Base-by-base conservation (phyloP, 78 protist genomes). In the Monocercomonoides exilis region DNA sequence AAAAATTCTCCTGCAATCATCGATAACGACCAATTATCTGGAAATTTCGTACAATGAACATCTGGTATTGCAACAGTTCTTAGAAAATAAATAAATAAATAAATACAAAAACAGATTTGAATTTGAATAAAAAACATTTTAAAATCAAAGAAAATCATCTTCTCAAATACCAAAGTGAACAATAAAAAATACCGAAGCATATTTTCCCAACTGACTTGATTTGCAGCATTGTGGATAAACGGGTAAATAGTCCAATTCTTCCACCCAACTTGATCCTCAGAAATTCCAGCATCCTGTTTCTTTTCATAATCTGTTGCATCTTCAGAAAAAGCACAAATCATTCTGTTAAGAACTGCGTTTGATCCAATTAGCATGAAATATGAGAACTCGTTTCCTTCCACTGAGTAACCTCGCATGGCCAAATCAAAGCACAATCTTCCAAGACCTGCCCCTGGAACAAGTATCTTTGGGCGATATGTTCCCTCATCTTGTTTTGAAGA, bases 361-460 rank as follows among this genome's bases (percentile, higher is more conserved):
- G 80, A 54, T 36, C 43, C 42, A 44, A 86, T 32, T 6, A 54
- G 2, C 88, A 86, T 86, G 2, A 42, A 42, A 64, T 79, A 86
- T 4, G 44, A 2, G 80, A 54, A 54, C 33, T 86, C 88, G 33
- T 42, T 77, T 1, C 84, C 84, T 34, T 79, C 38, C n/a, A 35
- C 3, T 43, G 63, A 36, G 64, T 46, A 86, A 64, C 88, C 88
- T 2, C 41, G 43, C 1, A 34, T 33, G 42, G 87, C 90, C 38
- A 89, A 6, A 77, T 89, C 91, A 87, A 38, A 87, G 1, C 43
- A 43, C 3, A 89, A 84, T 33, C 91, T 2, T 1, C 91, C 91
- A 29, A 87, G 38, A 3, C 89, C 91, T 41, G 84, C n/a, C 84
- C 91, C 91, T 46, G 91, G 91, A 87, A 89, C 42, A 3, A 85